phyloP scores from a whole-genome alignment of 306 rosid species.

The Acacia melanoxylon region DNA sequence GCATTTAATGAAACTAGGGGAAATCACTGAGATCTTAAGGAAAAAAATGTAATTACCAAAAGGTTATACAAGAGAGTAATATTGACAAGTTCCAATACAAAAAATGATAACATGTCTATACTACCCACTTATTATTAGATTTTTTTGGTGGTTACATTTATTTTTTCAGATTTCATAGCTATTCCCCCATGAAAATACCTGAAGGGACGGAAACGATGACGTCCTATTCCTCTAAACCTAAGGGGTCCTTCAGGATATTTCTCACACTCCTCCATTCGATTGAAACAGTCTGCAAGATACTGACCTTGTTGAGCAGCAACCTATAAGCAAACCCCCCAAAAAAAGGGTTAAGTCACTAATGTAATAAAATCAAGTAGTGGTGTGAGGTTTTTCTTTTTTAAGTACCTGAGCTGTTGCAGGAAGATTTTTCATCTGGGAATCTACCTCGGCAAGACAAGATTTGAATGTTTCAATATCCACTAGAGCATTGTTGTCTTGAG shows the following conservation, averaged over 20 bases:
- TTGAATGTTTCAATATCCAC: conserved; percentile 78
- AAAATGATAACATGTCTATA: too few species aligned
- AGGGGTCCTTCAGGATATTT: conserved; percentile 86
- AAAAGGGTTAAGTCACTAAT: background rate
- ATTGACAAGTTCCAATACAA: too few species aligned
- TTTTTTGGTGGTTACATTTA: too few species aligned
- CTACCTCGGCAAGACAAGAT: conserved; percentile 82
- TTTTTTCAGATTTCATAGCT: too few species aligned
- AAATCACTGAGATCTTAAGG: too few species aligned
- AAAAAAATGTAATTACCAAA: too few species aligned
- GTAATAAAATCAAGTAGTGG: background rate
- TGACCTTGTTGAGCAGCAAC: conserved; percentile 94
- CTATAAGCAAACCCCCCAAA: conserved; percentile 30
- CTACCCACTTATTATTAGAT: too few species aligned
- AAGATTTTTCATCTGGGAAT: conserved; percentile 90
- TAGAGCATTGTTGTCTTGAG: conserved; percentile 43
- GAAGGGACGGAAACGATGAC: conserved; percentile 86
- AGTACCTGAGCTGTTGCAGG: conserved; percentile 98
- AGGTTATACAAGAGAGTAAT: too few species aligned
- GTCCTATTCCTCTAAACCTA: conserved; percentile 87
- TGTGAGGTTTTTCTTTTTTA: background rate
- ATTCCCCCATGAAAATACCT: conserved; percentile 43
- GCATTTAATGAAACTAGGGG: background rate
- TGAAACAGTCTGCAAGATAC: conserved; percentile 88
- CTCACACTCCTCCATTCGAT: conserved; percentile 83